Conservation (phyloP, 139 green algal genomes). For the Chlorella sp. region DNA sequence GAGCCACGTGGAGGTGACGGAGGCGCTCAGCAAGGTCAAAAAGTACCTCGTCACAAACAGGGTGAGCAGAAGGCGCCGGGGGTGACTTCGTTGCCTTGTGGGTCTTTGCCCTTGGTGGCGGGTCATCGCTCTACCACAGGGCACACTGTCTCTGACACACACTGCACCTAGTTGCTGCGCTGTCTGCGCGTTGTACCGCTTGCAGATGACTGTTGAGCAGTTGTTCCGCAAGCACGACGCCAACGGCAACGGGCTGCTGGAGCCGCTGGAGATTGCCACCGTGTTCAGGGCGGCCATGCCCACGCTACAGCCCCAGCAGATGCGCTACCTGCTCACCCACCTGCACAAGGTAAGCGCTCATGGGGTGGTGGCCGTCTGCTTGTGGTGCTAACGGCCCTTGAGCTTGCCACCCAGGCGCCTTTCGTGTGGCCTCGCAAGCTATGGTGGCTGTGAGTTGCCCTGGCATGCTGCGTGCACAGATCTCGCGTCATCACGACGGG, state of each 20-base stretch:
- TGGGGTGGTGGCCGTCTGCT: no score
- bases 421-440: no score
- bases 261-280: conserved; percentile 20
- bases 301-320: conserved; percentile 6
- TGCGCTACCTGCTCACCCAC: conserved; percentile 13
- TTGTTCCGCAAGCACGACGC: conserved; percentile 13
- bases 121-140: no score
- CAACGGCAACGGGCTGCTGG: conserved; percentile 20
- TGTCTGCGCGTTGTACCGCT: no score
- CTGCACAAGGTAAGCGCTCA: conserved; percentile 10
- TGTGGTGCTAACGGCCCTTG: no score
- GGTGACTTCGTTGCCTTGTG: not conserved
- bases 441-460: no score
- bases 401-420: no score
- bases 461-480: not conserved
- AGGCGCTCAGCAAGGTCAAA: conserved; percentile 14
- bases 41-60: conserved; percentile 13
- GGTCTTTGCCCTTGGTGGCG: no score
- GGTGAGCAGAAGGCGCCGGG: conserved; percentile 4
- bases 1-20: not conserved
- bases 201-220: not conserved
- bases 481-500: not conserved
- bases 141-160: no score
- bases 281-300: conserved; percentile 15
- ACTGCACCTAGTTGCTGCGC: no score